A percentile compares a stretch with the other conserved stretches of the same genome.
These are phyloP conservation scores for Mangifera indica DNA, from an alignment of 345 rosid genomes.

Conservation along the genomic window DNA sequence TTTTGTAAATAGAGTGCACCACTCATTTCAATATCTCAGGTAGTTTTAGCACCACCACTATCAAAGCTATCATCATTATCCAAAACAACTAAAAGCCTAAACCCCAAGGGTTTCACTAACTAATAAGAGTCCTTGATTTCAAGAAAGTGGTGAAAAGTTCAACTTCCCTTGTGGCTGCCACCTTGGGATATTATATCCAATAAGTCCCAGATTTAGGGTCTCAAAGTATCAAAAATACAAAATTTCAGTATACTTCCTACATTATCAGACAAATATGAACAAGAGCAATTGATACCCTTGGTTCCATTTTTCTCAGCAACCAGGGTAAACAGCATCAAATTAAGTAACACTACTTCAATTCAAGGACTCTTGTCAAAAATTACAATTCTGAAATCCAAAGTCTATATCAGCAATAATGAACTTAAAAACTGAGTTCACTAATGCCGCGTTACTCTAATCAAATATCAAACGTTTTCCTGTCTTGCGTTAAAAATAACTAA, in stretches of 20 bases:
- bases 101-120: too few relatives aligned
- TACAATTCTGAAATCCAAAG: background rate
- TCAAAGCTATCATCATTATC: too few relatives aligned
- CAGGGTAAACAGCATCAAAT: background rate
- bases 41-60: too few relatives aligned
- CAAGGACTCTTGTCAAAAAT: background rate
- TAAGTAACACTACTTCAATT: background rate
- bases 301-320: background rate
- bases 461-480: background rate
- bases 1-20: too few relatives aligned
- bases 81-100: too few relatives aligned
- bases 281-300: background rate
- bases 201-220: too few relatives aligned
- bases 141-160: too few relatives aligned
- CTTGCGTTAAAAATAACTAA: background rate
- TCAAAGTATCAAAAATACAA: background rate
- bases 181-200: too few relatives aligned
- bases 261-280: conserved; percentile 1
- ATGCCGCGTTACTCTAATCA: background rate
- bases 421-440: background rate
- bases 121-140: too few relatives aligned
- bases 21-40: too few relatives aligned
- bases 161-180: too few relatives aligned
- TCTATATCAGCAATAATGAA: background rate
- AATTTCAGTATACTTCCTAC: background rate